Conservation (phyloP, 169 alveolate species). For the Plasmodium billcollinsi region DNA sequence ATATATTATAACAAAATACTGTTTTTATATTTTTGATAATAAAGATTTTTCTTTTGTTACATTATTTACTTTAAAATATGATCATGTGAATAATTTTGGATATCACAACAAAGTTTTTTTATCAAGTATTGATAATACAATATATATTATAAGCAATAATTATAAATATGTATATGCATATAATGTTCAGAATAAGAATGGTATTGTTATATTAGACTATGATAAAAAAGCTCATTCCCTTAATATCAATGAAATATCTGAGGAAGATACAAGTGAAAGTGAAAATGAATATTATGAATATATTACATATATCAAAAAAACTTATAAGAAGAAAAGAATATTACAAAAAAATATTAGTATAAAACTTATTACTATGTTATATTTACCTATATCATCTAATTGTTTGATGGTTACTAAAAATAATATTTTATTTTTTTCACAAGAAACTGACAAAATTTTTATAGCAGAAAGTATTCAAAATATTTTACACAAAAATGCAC, state of each 20-base stretch:
- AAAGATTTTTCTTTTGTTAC: conserved; percentile 61
- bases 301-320: conserved; percentile 71
- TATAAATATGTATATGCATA: conserved; percentile 62
- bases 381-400: conserved; percentile 68
- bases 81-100: conserved; percentile 32
- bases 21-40: conserved; percentile 65
- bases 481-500: conserved; percentile 23
- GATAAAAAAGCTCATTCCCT: conserved; percentile 52
- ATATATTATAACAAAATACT: conserved; percentile 57
- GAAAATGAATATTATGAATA: conserved; percentile 78
- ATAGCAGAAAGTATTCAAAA: conserved; percentile 60
- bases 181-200: conserved; percentile 31
- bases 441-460: conserved; percentile 68
- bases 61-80: conserved; percentile 39
- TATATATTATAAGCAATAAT: conserved; percentile 67
- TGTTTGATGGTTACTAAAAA: conserved; percentile 67
- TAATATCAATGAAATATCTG: conserved; percentile 40
- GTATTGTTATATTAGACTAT: conserved; percentile 54
- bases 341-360: conserved; percentile 42
- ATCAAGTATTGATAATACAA: conserved; percentile 59
- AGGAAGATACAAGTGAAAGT: conserved; percentile 59
- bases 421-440: conserved; percentile 69
- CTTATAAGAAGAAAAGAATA: conserved; percentile 54
- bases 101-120: conserved; percentile 48
- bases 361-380: conserved; percentile 46